These are phyloP conservation scores for Tetracladium setigerum DNA, from an alignment of 495 filamentous ascomycete species.

Conservation along the genomic window DNA sequence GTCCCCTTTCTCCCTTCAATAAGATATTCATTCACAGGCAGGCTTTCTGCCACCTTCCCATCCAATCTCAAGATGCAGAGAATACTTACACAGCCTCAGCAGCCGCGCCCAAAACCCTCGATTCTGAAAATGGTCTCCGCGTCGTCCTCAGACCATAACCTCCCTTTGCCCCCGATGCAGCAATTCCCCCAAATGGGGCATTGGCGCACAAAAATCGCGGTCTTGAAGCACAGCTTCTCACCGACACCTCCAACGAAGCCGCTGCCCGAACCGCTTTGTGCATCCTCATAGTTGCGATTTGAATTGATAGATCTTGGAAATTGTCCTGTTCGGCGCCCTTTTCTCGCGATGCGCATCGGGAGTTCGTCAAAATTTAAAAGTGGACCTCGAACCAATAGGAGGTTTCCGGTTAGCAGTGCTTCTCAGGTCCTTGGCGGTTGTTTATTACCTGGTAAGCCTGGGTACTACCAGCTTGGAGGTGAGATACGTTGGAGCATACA, in stretches of 20 bases:
- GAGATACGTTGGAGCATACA: no score
- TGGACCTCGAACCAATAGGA: no score
- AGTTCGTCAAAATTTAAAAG: no score
- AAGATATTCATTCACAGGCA: background rate
- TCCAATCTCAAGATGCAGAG: background rate
- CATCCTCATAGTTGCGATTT: constrained; percentile 23
- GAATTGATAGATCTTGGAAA: constrained; percentile 1
- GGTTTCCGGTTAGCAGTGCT: no score
- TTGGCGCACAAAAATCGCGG: constrained; percentile 16
- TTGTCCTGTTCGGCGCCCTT: no score
- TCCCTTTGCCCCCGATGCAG: constrained; percentile 22
- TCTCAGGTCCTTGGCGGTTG: no score
- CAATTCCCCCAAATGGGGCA: constrained; percentile 18
- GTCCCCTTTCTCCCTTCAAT: background rate
- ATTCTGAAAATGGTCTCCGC: constrained; percentile 22
- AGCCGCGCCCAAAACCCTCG: constrained; percentile 26
- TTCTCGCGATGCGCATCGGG: no score
- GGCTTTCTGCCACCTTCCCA: background rate
- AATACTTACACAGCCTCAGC: constrained; percentile 37
- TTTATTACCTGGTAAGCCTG: no score
- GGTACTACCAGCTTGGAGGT: no score
- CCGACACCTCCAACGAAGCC: constrained; percentile 11
- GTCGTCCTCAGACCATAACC: background rate
- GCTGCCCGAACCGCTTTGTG: constrained; percentile 21
- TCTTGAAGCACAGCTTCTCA: constrained; percentile 11